A percentile compares a stretch with the other conserved stretches of the same genome.
Evolutionary conservation across 2,329 filamentous ascomycete genomes (phyloP).

Genomic region (Aspergillus sp.): DNA sequence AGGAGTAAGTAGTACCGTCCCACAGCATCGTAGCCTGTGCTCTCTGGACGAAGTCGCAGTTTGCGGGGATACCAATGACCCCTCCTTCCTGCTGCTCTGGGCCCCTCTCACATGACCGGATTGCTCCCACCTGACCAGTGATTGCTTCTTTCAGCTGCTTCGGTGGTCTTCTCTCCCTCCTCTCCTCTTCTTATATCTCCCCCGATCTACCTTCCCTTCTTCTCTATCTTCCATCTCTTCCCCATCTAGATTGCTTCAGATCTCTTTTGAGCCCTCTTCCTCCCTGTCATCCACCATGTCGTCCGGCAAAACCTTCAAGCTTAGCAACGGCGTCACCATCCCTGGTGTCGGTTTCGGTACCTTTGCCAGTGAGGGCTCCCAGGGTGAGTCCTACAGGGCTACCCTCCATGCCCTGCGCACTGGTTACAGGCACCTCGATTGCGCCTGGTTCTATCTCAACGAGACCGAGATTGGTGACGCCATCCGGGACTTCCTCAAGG

Average conservation of each 20-base stretch:
- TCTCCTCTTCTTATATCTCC: neutral
- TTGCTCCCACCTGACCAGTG: neutral
- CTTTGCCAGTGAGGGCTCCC: constrained; percentile 57
- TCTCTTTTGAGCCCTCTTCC: constrained; percentile 3
- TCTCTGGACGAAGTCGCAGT: no score
- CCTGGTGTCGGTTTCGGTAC: constrained; percentile 59
- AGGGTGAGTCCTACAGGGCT: constrained; percentile 51
- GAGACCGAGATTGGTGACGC: constrained; percentile 47
- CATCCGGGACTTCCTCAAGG: constrained; percentile 48
- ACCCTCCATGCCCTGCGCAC: constrained; percentile 42
- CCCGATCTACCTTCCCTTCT: neutral
- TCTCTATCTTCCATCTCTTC: constrained; percentile 3
- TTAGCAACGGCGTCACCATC: constrained; percentile 53
- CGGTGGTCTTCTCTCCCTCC: no score
- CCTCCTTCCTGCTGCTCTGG: constrained; percentile 1
- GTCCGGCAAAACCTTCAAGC: constrained; percentile 43
- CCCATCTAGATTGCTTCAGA: neutral
- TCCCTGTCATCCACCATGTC: constrained; percentile 42
- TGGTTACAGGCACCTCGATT: constrained; percentile 50
- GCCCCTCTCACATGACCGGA: no score
- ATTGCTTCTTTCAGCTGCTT: constrained; percentile 1
- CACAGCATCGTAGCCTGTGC: no score
- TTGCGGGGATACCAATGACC: neutral
- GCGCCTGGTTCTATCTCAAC: constrained; percentile 49
- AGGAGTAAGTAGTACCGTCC: no score